Conservation (phyloP, 345 rosid genomes). For the Eutrema heterophyllum region DNA sequence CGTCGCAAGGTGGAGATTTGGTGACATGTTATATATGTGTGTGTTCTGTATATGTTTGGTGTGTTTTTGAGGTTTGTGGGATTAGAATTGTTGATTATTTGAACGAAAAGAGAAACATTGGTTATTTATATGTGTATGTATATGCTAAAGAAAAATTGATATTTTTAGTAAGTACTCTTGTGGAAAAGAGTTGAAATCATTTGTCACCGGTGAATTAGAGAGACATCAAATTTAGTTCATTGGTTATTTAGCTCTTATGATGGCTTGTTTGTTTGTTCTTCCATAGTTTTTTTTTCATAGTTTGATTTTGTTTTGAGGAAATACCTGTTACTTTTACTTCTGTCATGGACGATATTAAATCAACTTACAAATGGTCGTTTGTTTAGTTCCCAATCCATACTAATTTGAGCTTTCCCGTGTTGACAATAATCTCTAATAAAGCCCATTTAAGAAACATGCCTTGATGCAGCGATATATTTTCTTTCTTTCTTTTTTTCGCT, state of each 20-base stretch:
- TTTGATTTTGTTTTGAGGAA: neutral
- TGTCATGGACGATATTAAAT: neutral
- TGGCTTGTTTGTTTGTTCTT: neutral
- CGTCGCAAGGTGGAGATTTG: slow-evolving; percentile 7
- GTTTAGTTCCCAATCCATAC: neutral
- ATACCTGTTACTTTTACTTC: no score
- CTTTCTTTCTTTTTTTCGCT: no score
- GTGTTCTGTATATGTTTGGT: neutral
- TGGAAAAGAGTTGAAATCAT: neutral
- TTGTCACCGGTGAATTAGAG: slow-evolving; percentile 17
- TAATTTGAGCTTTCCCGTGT: neutral
- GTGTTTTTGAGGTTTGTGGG: neutral
- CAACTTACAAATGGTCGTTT: neutral
- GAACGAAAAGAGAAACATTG: neutral
- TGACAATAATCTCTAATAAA: neutral
- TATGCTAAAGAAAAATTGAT: neutral
- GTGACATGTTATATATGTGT: neutral
- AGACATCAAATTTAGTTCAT: slow-evolving; percentile 1
- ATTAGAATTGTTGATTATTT: slow-evolving; percentile 16
- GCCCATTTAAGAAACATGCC: neutral
- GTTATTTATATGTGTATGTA: slow-evolving; percentile 9
- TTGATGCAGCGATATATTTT: neutral
- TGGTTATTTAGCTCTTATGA: neutral
- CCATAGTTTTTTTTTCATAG: neutral
- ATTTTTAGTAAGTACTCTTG: slow-evolving; percentile 4